A percentile compares a stretch with the other conserved stretches of the same genome.
These are phyloP conservation scores for Amanita brunnescens DNA, from an alignment of 768 basidiomycete genomes.

Conservation along the genomic window DNA sequence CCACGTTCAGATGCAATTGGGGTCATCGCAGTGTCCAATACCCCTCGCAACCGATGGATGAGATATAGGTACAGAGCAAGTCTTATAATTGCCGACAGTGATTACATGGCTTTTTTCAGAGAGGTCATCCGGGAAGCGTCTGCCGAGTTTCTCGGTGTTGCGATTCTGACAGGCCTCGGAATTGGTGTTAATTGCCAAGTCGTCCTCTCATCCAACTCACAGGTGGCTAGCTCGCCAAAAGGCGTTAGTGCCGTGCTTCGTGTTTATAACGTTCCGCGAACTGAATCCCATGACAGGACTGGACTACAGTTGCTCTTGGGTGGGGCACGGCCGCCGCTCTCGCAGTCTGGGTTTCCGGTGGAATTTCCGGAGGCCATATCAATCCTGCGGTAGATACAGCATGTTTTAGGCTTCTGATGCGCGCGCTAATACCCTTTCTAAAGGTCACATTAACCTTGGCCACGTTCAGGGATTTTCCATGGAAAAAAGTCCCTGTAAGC, in stretches of 20 bases:
- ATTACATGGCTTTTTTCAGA: slow-evolving; percentile 17
- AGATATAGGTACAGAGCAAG: slow-evolving; percentile 35
- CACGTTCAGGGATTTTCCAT: slow-evolving; percentile 64
- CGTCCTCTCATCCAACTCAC: slow-evolving; percentile 35
- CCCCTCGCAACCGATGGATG: slow-evolving; percentile 47
- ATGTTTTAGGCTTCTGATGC: background rate
- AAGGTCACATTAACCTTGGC: slow-evolving; percentile 67
- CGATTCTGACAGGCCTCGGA: slow-evolving; percentile 52
- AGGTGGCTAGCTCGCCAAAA: slow-evolving; percentile 37
- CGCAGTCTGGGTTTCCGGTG: slow-evolving; percentile 60
- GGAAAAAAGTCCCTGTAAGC: slow-evolving; percentile 64
- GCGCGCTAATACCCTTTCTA: background rate
- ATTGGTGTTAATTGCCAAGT: slow-evolving; percentile 50
- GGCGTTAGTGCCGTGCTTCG: slow-evolving; percentile 38
- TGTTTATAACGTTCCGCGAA: background rate
- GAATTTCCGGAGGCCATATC: slow-evolving; percentile 68
- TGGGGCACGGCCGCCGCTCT: slow-evolving; percentile 55
- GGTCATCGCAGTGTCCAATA: slow-evolving; percentile 10
- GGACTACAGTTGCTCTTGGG: slow-evolving; percentile 23
- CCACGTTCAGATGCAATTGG: background rate
- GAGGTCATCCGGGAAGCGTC: slow-evolving; percentile 45
- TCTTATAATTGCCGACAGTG: background rate
- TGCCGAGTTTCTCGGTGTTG: slow-evolving; percentile 56
- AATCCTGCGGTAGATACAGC: slow-evolving; percentile 53
- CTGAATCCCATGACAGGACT: background rate